Percentiles rank a stretch among this genome's conserved stretches.
These are phyloP conservation scores for Tilletia caries DNA, from an alignment of 1,284 basidiomycete species.

Conservation along the genomic window DNA sequence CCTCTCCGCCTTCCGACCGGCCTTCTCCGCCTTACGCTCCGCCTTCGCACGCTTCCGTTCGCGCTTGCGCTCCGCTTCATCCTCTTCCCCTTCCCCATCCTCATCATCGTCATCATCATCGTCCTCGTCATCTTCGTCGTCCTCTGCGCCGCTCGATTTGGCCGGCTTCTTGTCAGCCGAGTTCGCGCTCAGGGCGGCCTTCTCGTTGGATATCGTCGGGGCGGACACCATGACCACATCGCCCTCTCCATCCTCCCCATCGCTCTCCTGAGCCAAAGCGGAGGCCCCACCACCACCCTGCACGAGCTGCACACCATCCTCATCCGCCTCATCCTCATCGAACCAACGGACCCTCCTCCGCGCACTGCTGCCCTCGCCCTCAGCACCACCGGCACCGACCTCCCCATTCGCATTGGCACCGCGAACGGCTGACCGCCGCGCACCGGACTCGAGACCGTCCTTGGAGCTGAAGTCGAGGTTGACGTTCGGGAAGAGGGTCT, in stretches of 20 bases:
- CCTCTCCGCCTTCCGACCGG: background rate
- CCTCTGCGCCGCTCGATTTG: background rate
- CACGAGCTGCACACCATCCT: no score
- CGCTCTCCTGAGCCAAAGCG: background rate
- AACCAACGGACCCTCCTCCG: background rate
- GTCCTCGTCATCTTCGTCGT: slow-evolving; percentile 3
- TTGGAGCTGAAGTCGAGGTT: slow-evolving; percentile 13
- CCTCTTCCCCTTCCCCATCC: background rate
- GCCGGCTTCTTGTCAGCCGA: background rate
- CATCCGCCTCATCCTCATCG: slow-evolving; percentile 4
- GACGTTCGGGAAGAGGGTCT: slow-evolving; percentile 13
- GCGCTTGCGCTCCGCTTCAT: background rate
- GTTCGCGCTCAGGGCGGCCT: background rate
- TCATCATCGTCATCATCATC: slow-evolving; percentile 2
- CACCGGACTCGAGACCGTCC: background rate
- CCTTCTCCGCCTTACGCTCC: background rate
- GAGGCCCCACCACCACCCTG: no score
- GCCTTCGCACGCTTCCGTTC: background rate
- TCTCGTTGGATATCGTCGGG: background rate
- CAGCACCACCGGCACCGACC: background rate
- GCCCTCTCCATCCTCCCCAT: background rate
- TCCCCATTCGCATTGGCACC: background rate
- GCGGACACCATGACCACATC: background rate
- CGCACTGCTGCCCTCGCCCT: background rate
- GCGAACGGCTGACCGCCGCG: slow-evolving; percentile 2